Evolutionary conservation across 202 grass and related monocot genomes (phyloP).

Genomic region (Eragrostis tef): DNA sequence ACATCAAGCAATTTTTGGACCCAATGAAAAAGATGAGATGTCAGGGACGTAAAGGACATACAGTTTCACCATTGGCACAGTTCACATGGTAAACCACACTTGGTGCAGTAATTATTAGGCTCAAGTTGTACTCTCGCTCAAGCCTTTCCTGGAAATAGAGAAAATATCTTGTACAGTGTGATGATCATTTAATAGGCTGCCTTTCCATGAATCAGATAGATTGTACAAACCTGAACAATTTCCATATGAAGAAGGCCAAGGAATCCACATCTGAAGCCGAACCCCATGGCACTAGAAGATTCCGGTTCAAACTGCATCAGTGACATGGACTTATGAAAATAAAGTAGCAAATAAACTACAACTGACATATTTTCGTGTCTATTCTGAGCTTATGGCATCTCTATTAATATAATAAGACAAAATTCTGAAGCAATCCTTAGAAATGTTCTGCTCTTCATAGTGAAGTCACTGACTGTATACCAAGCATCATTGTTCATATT

Average conservation of each 20-base stretch:
- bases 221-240: constrained; percentile 88
- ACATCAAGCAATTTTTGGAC: constrained; percentile 18
- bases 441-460: constrained; percentile 31
- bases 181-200: constrained; percentile 33
- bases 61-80: constrained; percentile 74
- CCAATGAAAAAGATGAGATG: not conserved
- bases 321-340: constrained; percentile 38
- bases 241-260: constrained; percentile 98
- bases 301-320: constrained; percentile 87
- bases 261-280: constrained; percentile 97
- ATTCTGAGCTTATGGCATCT: not conserved
- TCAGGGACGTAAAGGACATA: constrained; percentile 51
- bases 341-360: constrained; percentile 25
- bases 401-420: constrained; percentile 3
- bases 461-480: constrained; percentile 15
- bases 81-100: constrained; percentile 96
- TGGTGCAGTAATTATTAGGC: constrained; percentile 94
- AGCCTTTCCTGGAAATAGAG: constrained; percentile 90
- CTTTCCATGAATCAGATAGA: constrained; percentile 41
- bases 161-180: constrained; percentile 31
- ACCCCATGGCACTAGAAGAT: constrained; percentile 95
- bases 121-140: constrained; percentile 96
- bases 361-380: constrained; percentile 6
- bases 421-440: constrained; percentile 9
- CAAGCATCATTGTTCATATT: constrained; percentile 5